Evolutionary conservation across 495 filamentous ascomycete species (phyloP), one percentile per base, ranked within the genome.

Genomic region (Xylaria bambusicola): DNA sequence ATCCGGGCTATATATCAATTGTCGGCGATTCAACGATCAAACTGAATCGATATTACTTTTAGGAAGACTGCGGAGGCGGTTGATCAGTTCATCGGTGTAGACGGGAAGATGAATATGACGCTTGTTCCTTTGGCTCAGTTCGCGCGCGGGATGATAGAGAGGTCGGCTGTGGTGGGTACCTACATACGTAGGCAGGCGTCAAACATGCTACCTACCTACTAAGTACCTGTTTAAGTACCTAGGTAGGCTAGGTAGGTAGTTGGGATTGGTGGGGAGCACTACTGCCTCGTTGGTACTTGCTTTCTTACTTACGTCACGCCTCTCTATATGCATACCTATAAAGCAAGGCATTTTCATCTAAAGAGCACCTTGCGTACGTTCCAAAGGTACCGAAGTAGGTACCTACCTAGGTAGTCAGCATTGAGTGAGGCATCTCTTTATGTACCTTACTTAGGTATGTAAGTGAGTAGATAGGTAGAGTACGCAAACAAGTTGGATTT

Each of bases 301-400:
- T n/a, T n/a, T n/a, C n/a, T n/a, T n/a, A 44, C 54, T 27, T 57
- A 57, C 54, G 54, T 57, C 54, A 57, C 54, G 54, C 42, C 24
- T 24, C 33, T 18, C 3, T 40, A 52, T 3, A 23, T 51, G 8
- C 27, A 51, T n/a, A n/a, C n/a, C n/a, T 35, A 17, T 6, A 21
- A 3, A 1, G 15, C 27, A 33, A n/a, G n/a, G n/a, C n/a, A n/a
- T n/a, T n/a, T n/a, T n/a, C n/a, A n/a, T n/a, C n/a, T n/a, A n/a
- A n/a, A n/a, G n/a, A n/a, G n/a, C n/a, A n/a, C n/a, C n/a, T n/a
- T n/a, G n/a, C n/a, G n/a, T n/a, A n/a, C n/a, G n/a, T n/a, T n/a
- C n/a, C n/a, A n/a, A n/a, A n/a, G n/a, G n/a, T 50, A 33, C 15
- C 26, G 2, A 58, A 26, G 44, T n/a, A n/a, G n/a, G n/a, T n/a